Evolutionary conservation across 108 stramenopile species (phyloP).

Genomic region (Parietichytrium sp.): DNA sequence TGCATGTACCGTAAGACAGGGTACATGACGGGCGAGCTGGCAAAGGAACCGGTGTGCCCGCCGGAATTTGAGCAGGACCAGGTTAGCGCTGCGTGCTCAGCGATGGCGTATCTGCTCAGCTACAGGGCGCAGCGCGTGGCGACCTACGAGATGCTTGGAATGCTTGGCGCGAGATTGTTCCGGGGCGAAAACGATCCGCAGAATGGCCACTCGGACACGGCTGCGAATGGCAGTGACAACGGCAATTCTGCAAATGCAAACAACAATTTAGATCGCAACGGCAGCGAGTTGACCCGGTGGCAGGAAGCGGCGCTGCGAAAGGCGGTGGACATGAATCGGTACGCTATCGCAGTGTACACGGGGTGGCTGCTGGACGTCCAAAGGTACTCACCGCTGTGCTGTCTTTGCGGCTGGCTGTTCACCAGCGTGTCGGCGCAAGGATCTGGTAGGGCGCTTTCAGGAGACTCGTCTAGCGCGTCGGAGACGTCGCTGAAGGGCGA

Average conservation of each 20-base stretch:
- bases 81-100: neutral
- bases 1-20: too few relatives aligned
- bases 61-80: slow-evolving; percentile 20
- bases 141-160: neutral
- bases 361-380: slow-evolving; percentile 18
- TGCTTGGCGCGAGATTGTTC: neutral
- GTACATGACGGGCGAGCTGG: slow-evolving; percentile 1
- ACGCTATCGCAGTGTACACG: neutral
- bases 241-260: too few relatives aligned
- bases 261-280: too few relatives aligned
- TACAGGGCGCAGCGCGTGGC: neutral
- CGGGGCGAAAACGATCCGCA: neutral
- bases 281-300: neutral
- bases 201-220: neutral
- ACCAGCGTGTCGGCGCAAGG: too few relatives aligned
- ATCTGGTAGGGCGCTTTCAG: neutral
- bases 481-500: neutral
- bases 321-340: slow-evolving; percentile 20
- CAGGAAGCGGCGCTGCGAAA: neutral
- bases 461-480: neutral
- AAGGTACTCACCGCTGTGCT: neutral
- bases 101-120: slow-evolving; percentile 33
- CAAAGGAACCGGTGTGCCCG: neutral
- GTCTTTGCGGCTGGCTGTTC: neutral
- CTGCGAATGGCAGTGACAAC: too few relatives aligned